Percentiles rank a stretch among this genome's conserved stretches.
Evolutionary conservation across 306 rosid species (phyloP).

Genomic region (Trichosanthes truncata): DNA sequence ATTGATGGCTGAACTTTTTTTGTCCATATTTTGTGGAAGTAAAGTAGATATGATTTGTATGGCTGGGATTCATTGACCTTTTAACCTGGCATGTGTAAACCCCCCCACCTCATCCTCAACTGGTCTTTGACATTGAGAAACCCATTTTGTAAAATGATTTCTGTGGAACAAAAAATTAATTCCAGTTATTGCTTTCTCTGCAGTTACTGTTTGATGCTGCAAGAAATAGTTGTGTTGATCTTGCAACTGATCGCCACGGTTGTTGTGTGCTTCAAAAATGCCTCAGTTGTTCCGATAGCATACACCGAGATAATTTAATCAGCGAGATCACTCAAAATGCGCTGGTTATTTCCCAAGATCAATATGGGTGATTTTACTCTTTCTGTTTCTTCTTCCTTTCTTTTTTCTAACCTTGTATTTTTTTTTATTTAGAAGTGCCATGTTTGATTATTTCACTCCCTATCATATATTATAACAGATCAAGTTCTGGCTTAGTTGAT

Average conservation of each 20-base stretch:
- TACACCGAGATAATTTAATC: conserved; percentile 23
- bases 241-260: conserved; percentile 49
- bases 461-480: background rate
- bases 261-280: conserved; percentile 59
- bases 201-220: conserved; percentile 52
- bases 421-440: background rate
- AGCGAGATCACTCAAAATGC: conserved; percentile 31
- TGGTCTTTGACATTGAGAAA: background rate
- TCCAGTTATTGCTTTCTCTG: conserved; percentile 1
- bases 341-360: conserved; percentile 42
- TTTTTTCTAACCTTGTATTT: background rate
- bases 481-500: background rate
- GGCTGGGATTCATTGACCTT: background rate
- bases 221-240: conserved; percentile 34
- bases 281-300: conserved; percentile 29
- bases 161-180: background rate
- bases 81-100: background rate
- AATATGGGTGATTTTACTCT: conserved; percentile 32
- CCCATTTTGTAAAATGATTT: background rate
- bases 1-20: background rate
- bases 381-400: background rate
- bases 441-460: background rate
- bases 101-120: background rate
- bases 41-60: background rate
- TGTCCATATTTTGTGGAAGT: background rate